A percentile compares a stretch with the other conserved stretches of the same genome.
phyloP scores from a whole-genome alignment of 1,139 yeast species.

The Candida neerlandica region DNA sequence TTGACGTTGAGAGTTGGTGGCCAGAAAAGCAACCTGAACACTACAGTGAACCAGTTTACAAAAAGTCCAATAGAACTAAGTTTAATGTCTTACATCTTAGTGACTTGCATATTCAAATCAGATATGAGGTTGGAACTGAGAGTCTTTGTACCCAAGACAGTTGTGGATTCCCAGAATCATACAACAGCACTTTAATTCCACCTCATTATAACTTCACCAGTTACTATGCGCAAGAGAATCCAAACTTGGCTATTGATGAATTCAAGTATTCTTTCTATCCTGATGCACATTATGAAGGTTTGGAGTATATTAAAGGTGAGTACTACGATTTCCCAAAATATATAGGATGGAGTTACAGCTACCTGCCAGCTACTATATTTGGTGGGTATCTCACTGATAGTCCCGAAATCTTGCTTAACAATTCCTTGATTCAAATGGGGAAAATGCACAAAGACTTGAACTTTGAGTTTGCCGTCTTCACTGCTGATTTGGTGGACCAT shows the following conservation, averaged over 20 bases:
- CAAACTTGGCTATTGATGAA: conserved; percentile 21
- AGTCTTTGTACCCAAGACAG: conserved; percentile 57
- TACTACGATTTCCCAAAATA: conserved; percentile 38
- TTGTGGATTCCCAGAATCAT: conserved; percentile 51
- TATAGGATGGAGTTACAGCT: conserved; percentile 43
- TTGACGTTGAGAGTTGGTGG: conserved; percentile 32
- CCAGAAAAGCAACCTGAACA: conserved; percentile 31
- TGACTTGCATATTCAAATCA: conserved; percentile 63
- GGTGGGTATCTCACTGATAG: conserved; percentile 68
- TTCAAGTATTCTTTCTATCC: conserved; percentile 23
- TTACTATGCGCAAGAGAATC: conserved; percentile 22
- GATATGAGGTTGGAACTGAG: conserved; percentile 62
- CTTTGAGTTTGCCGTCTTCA: conserved; percentile 64
- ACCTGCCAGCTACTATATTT: conserved; percentile 58
- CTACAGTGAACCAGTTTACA: conserved; percentile 28
- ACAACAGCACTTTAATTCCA: conserved; percentile 31
- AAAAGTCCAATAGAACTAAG: conserved; percentile 10
- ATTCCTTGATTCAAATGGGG: conserved; percentile 51
- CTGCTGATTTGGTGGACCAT: conserved; percentile 73
- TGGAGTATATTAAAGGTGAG: conserved; percentile 42
- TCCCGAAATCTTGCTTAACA: conserved; percentile 60
- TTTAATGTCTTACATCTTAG: conserved; percentile 69
- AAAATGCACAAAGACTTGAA: conserved; percentile 32
- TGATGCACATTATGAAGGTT: conserved; percentile 32
- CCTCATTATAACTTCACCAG: conserved; percentile 36